Base-by-base conservation (phyloP, 768 basidiomycete species). In the Boletus subcaerulescens region DNA sequence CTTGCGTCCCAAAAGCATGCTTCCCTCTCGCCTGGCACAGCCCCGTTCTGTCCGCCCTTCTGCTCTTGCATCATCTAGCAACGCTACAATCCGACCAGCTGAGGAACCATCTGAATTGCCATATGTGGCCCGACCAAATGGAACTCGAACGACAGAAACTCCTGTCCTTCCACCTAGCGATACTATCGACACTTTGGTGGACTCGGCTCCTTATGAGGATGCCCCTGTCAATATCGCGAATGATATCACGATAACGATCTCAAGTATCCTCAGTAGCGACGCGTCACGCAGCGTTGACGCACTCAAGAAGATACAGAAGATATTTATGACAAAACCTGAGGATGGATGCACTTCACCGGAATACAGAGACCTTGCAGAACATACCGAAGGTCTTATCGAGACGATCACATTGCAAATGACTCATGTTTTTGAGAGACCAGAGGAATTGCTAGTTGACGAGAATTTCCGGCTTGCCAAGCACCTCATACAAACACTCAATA, bases 391-490 rank as follows among this genome's bases (percentile, higher is more conserved):
- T 14, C 74, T 99, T 42, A 83, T 96, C 32, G 92, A 95, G 67
- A 93, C 92, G 1, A 87, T 99, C 63, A 89, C 91, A 4, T 77
- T 91, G 24, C 90, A 95, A 65, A 92, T 96, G 91, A 82, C 89
- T 11, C 90, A 93, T 68, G 85, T 93, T 18, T 98, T 98, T 66
- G 91, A 93, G 48, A 81, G 83, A 45, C 86, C 86, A 2, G 84
- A 89, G 29, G 85, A 91, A 50, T 74, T 95, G 38, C 71, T 84
- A 22, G 74, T 82, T 14, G 85, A 87, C 17, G 86, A 89, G 58
- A 92, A 93, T 64, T 94, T 97, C 74, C 83, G 97, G 39, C 77
- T 99, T 10, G 93, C 95, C 45, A 99, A 99, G 72, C 97, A 98
- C 71, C 82, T 98, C 50, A 96, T 98, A 58, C 95, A 98, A 71